Evolutionary conservation across 345 rosid genomes (phyloP).

Genomic region (Eucalyptus grandis): DNA sequence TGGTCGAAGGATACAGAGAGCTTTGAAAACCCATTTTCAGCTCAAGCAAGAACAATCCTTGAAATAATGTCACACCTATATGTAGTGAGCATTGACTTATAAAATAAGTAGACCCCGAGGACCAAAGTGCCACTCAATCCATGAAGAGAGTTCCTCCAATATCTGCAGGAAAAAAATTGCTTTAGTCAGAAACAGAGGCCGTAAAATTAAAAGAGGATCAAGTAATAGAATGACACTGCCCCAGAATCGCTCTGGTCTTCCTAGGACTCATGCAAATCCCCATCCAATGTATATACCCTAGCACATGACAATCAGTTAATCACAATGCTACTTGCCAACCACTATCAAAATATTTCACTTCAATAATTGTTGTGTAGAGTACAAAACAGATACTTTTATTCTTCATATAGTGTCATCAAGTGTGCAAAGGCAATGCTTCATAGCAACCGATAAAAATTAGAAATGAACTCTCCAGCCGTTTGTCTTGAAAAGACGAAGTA

Average conservation of each 20-base stretch:
- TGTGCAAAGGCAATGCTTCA: not conserved
- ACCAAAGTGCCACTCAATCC: not conserved
- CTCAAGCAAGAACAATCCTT: not conserved
- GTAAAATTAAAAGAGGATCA: not conserved
- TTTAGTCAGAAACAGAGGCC: not conserved
- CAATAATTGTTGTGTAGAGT: not conserved
- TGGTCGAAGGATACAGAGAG: not conserved
- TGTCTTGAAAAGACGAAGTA: not conserved
- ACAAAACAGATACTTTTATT: not conserved
- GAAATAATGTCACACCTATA: not conserved
- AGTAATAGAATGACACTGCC: not conserved
- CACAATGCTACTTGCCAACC: not conserved
- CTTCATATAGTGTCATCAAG: not conserved
- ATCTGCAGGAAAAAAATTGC: not conserved
- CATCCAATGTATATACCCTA: not conserved
- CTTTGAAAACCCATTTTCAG: not conserved
- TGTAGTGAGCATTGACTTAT: not conserved
- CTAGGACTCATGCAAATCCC: not conserved
- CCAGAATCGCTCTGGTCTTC: not conserved
- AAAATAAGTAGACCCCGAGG: not conserved
- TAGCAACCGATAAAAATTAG: not conserved
- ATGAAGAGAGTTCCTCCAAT: not conserved
- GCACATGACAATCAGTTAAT: not conserved
- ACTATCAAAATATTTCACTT: not conserved
- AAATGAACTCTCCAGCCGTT: rapidly evolving